Conservation (phyloP, 2,329 filamentous ascomycete species). For the Epichloe scottii region DNA sequence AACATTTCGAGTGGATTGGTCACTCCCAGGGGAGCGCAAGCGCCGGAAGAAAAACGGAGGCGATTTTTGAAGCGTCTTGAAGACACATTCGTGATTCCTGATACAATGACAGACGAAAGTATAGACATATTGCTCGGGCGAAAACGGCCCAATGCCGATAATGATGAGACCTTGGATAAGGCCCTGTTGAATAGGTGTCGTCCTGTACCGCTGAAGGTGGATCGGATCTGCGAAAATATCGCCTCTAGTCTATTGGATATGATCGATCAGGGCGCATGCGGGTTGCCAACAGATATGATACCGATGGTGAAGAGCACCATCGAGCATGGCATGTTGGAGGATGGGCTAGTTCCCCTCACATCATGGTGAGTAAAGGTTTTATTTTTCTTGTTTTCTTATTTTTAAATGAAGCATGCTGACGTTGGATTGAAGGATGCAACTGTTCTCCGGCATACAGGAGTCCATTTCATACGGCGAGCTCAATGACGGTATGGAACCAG, state of each 20-base stretch:
- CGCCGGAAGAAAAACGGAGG: constrained; percentile 18
- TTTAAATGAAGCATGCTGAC: not conserved
- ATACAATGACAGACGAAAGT: constrained; percentile 18
- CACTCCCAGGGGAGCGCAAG: constrained; percentile 14
- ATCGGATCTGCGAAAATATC: constrained; percentile 12
- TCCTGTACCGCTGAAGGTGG: constrained; percentile 13
- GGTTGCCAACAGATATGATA: constrained; percentile 16
- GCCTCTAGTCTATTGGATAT: constrained; percentile 8
- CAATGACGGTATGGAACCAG: constrained; percentile 15
- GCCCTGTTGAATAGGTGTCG: not conserved
- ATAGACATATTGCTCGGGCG: constrained; percentile 10
- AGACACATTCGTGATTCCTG: constrained; percentile 24
- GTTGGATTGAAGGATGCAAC: constrained; percentile 14
- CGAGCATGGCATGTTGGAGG: constrained; percentile 13
- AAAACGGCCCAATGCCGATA: not conserved
- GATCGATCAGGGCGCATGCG: constrained; percentile 9
- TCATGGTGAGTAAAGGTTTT: constrained; percentile 19
- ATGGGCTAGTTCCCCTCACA: constrained; percentile 15
- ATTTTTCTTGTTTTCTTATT: not conserved
- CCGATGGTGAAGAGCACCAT: constrained; percentile 15
- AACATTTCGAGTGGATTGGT: constrained; percentile 14
- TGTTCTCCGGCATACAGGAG: constrained; percentile 6
- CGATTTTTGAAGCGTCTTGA: constrained; percentile 17
- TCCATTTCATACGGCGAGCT: constrained; percentile 2
- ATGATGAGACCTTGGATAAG: not conserved